A percentile compares a stretch with the other conserved stretches of the same genome.
Evolutionary conservation across 2,329 filamentous ascomycete genomes (phyloP).

Genomic region (Talaromyces albobiverticillius): DNA sequence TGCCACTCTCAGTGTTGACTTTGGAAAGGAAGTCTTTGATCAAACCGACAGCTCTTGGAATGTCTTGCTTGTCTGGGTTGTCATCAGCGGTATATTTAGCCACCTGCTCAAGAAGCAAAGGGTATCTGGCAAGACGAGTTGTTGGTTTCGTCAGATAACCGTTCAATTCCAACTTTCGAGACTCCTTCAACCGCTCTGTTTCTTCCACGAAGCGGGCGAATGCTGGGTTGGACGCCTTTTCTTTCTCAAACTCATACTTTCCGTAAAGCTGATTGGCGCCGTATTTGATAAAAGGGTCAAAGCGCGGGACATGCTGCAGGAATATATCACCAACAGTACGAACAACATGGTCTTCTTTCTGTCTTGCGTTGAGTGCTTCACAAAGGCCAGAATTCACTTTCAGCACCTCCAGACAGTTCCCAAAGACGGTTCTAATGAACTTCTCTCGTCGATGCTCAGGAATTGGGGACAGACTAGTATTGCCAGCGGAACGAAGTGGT

Average conservation of each 20-base stretch:
- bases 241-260: conserved; percentile 97
- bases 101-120: conserved; percentile 84
- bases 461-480: conserved; percentile 70
- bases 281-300: conserved; percentile 94
- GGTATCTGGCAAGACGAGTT: conserved; percentile 89
- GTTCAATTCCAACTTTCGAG: conserved; percentile 92
- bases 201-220: conserved; percentile 95
- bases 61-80: conserved; percentile 85
- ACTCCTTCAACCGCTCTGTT: conserved; percentile 93
- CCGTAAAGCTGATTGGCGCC: conserved; percentile 93
- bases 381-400: conserved; percentile 86
- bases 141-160: conserved; percentile 98
- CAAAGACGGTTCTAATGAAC: conserved; percentile 92
- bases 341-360: conserved; percentile 88
- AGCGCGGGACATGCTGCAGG: conserved; percentile 83
- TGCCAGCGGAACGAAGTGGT: conserved; percentile 72
- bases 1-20: conserved; percentile 93
- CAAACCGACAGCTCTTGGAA: conserved; percentile 80
- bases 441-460: conserved; percentile 82
- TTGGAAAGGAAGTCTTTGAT: conserved; percentile 84
- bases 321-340: conserved; percentile 91
- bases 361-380: conserved; percentile 80
- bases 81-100: conserved; percentile 87
- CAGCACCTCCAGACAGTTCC: conserved; percentile 93
- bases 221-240: conserved; percentile 77